Percentiles rank a stretch among this genome's conserved stretches.
phyloP scores from a whole-genome alignment of 208 protist genomes.

The Leishmania aethiopica region DNA sequence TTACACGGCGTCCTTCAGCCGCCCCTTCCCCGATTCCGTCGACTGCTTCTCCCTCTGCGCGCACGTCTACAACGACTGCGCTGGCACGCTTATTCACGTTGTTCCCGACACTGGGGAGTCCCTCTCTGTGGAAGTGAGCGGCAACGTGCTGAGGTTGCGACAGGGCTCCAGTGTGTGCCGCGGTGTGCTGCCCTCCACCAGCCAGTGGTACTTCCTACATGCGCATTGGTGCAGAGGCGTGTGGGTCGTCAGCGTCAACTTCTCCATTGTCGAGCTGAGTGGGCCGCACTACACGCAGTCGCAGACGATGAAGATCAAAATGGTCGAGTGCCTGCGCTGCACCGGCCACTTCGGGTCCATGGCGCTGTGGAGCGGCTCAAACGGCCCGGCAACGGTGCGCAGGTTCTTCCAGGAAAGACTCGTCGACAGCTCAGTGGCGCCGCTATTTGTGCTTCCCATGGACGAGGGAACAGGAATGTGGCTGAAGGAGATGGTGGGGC shows the following conservation, averaged over 20 bases:
- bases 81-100: conserved; percentile 56
- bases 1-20: conserved; percentile 24
- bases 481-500: conserved; percentile 77
- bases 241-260: conserved; percentile 73
- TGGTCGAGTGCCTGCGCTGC: conserved; percentile 51
- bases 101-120: conserved; percentile 36
- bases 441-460: conserved; percentile 72
- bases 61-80: conserved; percentile 67
- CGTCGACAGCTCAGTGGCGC: conserved; percentile 30
- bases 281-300: conserved; percentile 53
- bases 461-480: conserved; percentile 86
- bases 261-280: conserved; percentile 50
- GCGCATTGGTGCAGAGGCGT: conserved; percentile 66
- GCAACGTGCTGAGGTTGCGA: conserved; percentile 43
- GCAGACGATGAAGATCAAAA: conserved; percentile 51
- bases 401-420: conserved; percentile 28
- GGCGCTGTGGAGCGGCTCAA: conserved; percentile 41
- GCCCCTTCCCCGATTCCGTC: conserved; percentile 31
- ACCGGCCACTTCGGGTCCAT: conserved; percentile 73
- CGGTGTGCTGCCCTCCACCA: conserved; percentile 45
- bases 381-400: conserved; percentile 33
- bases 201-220: conserved; percentile 67
- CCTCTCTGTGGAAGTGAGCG: conserved; percentile 36
- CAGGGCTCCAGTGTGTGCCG: conserved; percentile 55
- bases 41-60: conserved; percentile 64